These are phyloP conservation scores for Spergularia bocconei DNA, from an alignment of 148 eudicot genomes.

Conservation along the genomic window DNA sequence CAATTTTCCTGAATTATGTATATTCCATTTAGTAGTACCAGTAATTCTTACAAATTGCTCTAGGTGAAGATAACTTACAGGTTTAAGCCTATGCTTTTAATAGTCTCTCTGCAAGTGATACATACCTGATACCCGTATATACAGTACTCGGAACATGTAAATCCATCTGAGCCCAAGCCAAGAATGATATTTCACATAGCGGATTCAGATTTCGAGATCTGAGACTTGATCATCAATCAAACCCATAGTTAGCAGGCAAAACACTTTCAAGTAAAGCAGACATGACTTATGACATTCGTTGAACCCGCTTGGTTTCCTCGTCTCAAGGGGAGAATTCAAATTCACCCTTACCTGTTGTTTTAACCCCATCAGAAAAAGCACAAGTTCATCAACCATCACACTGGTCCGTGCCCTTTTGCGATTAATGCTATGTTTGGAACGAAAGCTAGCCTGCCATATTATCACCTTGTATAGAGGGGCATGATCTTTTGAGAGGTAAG, in stretches of 20 bases:
- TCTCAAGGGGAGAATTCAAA: background rate
- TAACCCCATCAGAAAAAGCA: background rate
- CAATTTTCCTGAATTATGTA: too few relatives aligned
- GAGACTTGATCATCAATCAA: too few relatives aligned
- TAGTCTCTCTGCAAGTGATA: background rate
- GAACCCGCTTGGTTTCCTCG: background rate
- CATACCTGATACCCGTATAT: background rate
- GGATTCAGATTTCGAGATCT: background rate
- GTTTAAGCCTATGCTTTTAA: background rate
- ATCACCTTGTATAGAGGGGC: slow-evolving; percentile 38
- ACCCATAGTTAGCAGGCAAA: too few relatives aligned
- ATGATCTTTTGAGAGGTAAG: slow-evolving; percentile 56
- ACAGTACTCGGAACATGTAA: background rate
- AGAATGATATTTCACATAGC: background rate
- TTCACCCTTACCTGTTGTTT: too few relatives aligned
- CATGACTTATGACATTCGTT: background rate
- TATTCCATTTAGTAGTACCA: too few relatives aligned
- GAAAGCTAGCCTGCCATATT: slow-evolving; percentile 23
- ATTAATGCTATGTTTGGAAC: background rate
- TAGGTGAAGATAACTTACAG: background rate
- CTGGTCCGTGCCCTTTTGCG: background rate
- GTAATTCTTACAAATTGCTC: background rate
- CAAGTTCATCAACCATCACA: background rate
- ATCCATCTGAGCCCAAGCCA: background rate
- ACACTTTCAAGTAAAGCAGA: background rate